A percentile compares a stretch with the other conserved stretches of the same genome.
Evolutionary conservation across 1,284 basidiomycete species (phyloP).

Genomic region (Ganoderma lucidum): DNA sequence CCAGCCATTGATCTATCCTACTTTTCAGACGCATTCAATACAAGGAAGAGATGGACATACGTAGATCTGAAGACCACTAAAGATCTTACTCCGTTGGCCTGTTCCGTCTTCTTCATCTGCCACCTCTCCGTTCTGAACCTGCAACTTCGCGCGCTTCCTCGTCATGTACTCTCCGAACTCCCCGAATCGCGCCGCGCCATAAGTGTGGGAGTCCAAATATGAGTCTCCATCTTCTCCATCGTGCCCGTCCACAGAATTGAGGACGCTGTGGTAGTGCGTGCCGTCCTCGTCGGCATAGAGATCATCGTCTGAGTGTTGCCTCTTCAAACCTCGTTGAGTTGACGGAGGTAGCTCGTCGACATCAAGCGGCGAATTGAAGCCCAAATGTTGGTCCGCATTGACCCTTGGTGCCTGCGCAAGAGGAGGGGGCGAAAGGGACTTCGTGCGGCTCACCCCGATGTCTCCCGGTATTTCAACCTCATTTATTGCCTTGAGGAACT

Average conservation of each 20-base stretch:
- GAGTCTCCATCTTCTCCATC: slow-evolving; percentile 17
- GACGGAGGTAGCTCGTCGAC: slow-evolving; percentile 24
- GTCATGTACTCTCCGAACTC: slow-evolving; percentile 89
- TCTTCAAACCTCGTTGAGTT: slow-evolving; percentile 32
- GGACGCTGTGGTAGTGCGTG: slow-evolving; percentile 27
- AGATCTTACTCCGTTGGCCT: slow-evolving; percentile 59
- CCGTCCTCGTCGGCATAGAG: slow-evolving; percentile 34
- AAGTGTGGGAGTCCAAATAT: slow-evolving; percentile 54
- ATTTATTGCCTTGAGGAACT: slow-evolving; percentile 59
- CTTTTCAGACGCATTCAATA: background rate
- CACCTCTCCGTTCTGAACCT: slow-evolving; percentile 82
- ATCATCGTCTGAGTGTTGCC: too few species aligned
- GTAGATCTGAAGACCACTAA: slow-evolving; percentile 80
- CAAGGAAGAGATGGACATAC: slow-evolving; percentile 57
- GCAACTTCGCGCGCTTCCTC: slow-evolving; percentile 90
- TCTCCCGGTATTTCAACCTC: slow-evolving; percentile 60
- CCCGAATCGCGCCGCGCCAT: slow-evolving; percentile 84
- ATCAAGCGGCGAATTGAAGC: slow-evolving; percentile 3
- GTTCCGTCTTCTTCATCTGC: slow-evolving; percentile 39
- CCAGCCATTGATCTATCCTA: slow-evolving; percentile 86
- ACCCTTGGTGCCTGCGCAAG: slow-evolving; percentile 11
- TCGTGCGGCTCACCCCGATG: slow-evolving; percentile 15
- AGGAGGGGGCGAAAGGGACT: slow-evolving; percentile 18
- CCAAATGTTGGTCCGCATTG: background rate
- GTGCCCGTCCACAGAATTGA: slow-evolving; percentile 31